These are phyloP conservation scores for Gossypium longicalyx DNA, from an alignment of 345 rosid species.

Conservation along the genomic window DNA sequence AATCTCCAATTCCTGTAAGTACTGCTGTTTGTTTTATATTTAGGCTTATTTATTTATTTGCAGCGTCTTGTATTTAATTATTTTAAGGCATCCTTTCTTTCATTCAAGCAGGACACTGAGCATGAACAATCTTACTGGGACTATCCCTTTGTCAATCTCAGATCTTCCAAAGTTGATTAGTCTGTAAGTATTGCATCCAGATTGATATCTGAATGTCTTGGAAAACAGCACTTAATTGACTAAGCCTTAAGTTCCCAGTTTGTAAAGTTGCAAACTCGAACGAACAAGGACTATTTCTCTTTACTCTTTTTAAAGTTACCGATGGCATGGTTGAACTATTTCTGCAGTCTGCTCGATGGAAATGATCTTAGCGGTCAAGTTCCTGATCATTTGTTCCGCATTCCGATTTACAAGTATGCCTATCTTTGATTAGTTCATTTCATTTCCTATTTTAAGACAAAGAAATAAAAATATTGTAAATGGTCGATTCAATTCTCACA, in stretches of 20 bases:
- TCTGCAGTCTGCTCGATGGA: conserved; percentile 74
- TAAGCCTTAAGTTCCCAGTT: conserved; percentile 7
- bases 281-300: not conserved
- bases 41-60: conserved; percentile 13
- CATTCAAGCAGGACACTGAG: conserved; percentile 62
- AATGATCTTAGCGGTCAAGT: conserved; percentile 71
- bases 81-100: conserved; percentile 10
- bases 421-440: conserved; percentile 3
- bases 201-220: not conserved
- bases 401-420: conserved; percentile 73
- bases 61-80: not conserved
- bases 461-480: not conserved
- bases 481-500: not conserved
- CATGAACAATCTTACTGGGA: conserved; percentile 78
- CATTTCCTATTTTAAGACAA: not conserved
- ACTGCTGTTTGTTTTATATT: conserved; percentile 11
- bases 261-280: not conserved
- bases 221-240: not conserved
- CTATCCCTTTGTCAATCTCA: conserved; percentile 63
- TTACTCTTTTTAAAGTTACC: conserved; percentile 8
- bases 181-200: conserved; percentile 51
- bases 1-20: conserved; percentile 93
- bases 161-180: conserved; percentile 58
- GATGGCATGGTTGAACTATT: conserved; percentile 11
- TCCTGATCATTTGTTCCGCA: conserved; percentile 59